Evolutionary conservation across 2,329 filamentous ascomycete genomes (phyloP).

Genomic region (Aureobasidium lini): DNA sequence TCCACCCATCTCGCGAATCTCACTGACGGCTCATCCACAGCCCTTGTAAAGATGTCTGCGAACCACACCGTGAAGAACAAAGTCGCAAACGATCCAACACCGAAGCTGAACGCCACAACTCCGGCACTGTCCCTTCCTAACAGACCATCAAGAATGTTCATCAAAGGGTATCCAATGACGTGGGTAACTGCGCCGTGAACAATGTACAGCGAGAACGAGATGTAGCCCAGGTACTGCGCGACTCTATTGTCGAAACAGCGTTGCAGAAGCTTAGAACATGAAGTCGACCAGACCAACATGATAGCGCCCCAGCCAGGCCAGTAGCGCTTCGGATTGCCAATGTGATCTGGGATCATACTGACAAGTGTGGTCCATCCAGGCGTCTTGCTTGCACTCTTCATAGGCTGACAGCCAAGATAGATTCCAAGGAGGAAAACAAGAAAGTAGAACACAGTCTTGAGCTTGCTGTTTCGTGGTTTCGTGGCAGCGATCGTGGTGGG

Average conservation of each 20-base stretch:
- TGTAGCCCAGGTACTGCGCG: conserved; percentile 52
- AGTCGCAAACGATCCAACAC: conserved; percentile 47
- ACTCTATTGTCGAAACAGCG: conserved; percentile 42
- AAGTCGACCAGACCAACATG: conserved; percentile 1
- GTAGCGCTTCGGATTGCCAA: not conserved
- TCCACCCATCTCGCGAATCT: conserved; percentile 52
- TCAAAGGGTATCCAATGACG: conserved; percentile 32
- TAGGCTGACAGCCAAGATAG: not conserved
- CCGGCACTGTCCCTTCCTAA: not conserved
- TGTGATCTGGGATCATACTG: not conserved
- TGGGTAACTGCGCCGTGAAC: conserved; percentile 53
- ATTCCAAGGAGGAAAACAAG: not conserved
- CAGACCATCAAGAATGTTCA: conserved; percentile 33
- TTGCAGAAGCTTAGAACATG: conserved; percentile 28
- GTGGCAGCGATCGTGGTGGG: not conserved
- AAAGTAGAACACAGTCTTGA: not conserved
- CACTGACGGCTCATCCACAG: conserved; percentile 45
- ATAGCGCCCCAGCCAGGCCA: conserved; percentile 4
- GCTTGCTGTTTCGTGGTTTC: not conserved
- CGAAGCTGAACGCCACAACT: conserved; percentile 36
- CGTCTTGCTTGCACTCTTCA: not conserved
- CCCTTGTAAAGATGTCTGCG: conserved; percentile 50
- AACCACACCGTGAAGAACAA: conserved; percentile 47
- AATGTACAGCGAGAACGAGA: conserved; percentile 55
- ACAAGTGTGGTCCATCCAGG: not conserved